A percentile compares a stretch with the other conserved stretches of the same genome.
phyloP scores from a whole-genome alignment of 2,329 filamentous ascomycete genomes.

The Aspergillus fructus region DNA sequence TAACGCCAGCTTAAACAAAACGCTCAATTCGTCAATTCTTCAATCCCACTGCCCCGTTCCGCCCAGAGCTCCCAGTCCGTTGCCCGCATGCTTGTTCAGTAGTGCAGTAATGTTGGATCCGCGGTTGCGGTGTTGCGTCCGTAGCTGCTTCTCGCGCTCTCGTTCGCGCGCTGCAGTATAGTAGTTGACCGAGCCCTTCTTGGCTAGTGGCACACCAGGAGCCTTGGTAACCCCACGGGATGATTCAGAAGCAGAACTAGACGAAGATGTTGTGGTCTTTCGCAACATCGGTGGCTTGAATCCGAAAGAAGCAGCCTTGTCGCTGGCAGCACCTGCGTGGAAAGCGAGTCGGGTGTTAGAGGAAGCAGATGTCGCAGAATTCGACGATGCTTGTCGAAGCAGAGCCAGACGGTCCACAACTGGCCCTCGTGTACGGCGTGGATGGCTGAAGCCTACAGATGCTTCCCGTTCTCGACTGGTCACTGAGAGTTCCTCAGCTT shows the following conservation, averaged over 20 bases:
- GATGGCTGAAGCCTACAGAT: conserved; percentile 33
- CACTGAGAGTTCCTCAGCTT: conserved; percentile 24
- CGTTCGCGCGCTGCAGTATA: conserved; percentile 56
- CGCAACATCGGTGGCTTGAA: conserved; percentile 34
- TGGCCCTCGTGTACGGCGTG: conserved; percentile 39
- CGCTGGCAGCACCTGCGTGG: conserved; percentile 22
- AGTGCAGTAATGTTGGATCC: conserved; percentile 36
- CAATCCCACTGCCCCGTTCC: conserved; percentile 44
- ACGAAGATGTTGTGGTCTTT: conserved; percentile 32
- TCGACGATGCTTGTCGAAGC: conserved; percentile 46
- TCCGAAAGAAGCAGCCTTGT: conserved; percentile 25
- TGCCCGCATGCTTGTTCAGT: conserved; percentile 39
- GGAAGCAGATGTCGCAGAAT: conserved; percentile 34
- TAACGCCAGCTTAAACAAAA: conserved; percentile 4
- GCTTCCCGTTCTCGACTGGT: conserved; percentile 21
- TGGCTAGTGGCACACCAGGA: conserved; percentile 50
- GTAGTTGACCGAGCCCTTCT: conserved; percentile 61
- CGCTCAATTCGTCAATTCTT: background rate
- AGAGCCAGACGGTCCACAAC: conserved; percentile 47
- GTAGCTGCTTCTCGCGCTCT: conserved; percentile 57
- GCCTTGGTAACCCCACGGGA: conserved; percentile 30
- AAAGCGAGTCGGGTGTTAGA: conserved; percentile 34
- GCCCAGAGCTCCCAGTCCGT: conserved; percentile 37
- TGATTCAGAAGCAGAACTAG: conserved; percentile 20
- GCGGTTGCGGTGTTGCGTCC: conserved; percentile 48